Percentiles rank a stretch among this genome's conserved stretches.
phyloP scores from a whole-genome alignment of 495 filamentous ascomycete species.

The Cudoniella acicularis region DNA sequence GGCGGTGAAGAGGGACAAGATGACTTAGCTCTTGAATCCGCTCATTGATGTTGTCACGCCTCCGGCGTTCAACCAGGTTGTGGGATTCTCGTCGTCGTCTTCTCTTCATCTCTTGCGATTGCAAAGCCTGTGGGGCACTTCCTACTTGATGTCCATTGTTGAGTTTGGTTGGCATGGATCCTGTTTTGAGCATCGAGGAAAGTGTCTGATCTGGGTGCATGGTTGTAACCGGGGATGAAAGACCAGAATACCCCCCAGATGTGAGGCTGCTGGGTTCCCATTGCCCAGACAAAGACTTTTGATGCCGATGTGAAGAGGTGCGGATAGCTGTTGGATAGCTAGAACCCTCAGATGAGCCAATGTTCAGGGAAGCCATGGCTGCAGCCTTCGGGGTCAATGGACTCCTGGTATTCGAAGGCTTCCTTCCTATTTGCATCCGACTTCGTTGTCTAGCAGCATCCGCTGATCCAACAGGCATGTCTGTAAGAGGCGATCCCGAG shows the following conservation, averaged over 20 bases:
- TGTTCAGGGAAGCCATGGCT: slow-evolving; percentile 15
- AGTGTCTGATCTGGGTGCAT: slow-evolving; percentile 48
- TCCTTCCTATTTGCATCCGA: slow-evolving; percentile 58
- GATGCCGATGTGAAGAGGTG: slow-evolving; percentile 58
- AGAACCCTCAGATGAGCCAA: slow-evolving; percentile 29
- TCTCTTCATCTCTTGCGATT: slow-evolving; percentile 88
- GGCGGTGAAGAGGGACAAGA: slow-evolving; percentile 84
- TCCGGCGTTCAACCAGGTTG: slow-evolving; percentile 90
- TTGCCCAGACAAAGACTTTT: slow-evolving; percentile 76
- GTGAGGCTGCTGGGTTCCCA: slow-evolving; percentile 75
- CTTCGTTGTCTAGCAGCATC: slow-evolving; percentile 56
- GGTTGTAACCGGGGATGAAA: slow-evolving; percentile 35
- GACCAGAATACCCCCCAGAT: too few relatives aligned
- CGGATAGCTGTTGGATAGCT: slow-evolving; percentile 67
- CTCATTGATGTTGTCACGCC: slow-evolving; percentile 98
- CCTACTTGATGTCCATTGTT: slow-evolving; percentile 40
- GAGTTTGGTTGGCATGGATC: slow-evolving; percentile 52
- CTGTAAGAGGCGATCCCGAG: slow-evolving; percentile 47
- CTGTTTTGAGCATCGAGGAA: slow-evolving; percentile 49
- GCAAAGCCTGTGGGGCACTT: slow-evolving; percentile 41
- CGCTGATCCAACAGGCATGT: slow-evolving; percentile 32
- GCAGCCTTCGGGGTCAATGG: slow-evolving; percentile 76
- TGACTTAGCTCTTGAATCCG: slow-evolving; percentile 94
- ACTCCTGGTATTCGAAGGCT: slow-evolving; percentile 61
- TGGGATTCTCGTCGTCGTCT: slow-evolving; percentile 88